Base-by-base conservation (phyloP, 2,329 filamentous ascomycete species). In the Paraphoma sp. region DNA sequence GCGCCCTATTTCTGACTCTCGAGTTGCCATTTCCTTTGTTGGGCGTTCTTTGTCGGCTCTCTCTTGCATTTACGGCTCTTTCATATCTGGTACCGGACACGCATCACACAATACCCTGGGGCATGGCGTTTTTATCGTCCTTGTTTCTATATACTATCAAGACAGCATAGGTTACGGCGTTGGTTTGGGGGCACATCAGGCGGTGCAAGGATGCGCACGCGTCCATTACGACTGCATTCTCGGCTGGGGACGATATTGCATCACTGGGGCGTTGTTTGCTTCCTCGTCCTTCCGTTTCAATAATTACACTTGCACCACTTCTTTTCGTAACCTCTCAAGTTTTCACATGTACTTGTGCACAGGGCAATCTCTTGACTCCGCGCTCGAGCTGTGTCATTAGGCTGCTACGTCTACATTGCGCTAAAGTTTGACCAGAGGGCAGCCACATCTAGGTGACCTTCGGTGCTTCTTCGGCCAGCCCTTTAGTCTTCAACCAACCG, bases 71-170 rank as follows among this genome's bases (percentile, higher is more conserved):
- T 49, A 51, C 41, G 31, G 43, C 36, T 14, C 53, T 61, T 63
- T 59, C 50, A 67, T 55, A 46, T 55, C 53, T 55, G 57, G 54
- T 51, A 56, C 56, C 62, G 64, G 59, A 65, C 33, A 64, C 51
- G 63, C 66, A 65, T 64, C 61, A 63, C 65, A 73, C 69, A 67
- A 75, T 73, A 73, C 72, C 72, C 72, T 56, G 53, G 68, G 62
- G 63, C 60, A 63, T 61, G 72, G 72, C 66, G 71, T 72, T 69
- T 62, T 38, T n/a, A 38, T 11, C 33, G 10, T 38, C 33, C 6
- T 38, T 38, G n/a, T 38, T 11, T 38, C 42, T 29, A 46, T 57
- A 47, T 58, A 50, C 62, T 56, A 62, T 57, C 59, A 60, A 56
- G 54, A 51, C 57, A 56, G 54, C 48, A 57, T 62, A 54, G 53